Percentiles rank a stretch among this genome's conserved stretches.
Conservation (phyloP, 1,284 basidiomycete species). For the Malassezia dermatis region DNA sequence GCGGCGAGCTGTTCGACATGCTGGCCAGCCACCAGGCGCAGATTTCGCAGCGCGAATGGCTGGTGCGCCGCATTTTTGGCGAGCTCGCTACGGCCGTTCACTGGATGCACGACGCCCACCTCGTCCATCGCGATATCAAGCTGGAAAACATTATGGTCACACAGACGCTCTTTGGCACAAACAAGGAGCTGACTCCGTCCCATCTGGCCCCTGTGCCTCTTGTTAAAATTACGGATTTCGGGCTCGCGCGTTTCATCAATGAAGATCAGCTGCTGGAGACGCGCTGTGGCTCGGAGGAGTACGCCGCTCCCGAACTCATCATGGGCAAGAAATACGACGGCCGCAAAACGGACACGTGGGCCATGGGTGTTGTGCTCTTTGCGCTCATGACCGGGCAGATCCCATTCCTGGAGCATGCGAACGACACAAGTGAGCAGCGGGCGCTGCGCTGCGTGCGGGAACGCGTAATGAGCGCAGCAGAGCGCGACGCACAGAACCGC, state of each 20-base stretch:
- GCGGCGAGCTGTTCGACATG: constrained; percentile 70
- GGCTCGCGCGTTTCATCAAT: constrained; percentile 73
- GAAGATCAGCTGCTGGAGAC: constrained; percentile 65
- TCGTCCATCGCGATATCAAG: constrained; percentile 88
- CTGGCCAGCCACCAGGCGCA: constrained; percentile 60
- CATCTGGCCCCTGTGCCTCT: constrained; percentile 54
- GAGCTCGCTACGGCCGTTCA: constrained; percentile 71
- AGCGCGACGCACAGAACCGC: constrained; percentile 28
- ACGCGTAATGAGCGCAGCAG: constrained; percentile 16
- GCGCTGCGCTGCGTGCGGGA: background rate
- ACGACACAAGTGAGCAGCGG: constrained; percentile 1
- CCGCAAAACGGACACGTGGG: constrained; percentile 78
- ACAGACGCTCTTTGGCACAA: constrained; percentile 20
- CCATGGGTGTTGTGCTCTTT: constrained; percentile 71
- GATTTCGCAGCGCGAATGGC: constrained; percentile 53
- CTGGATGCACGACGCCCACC: constrained; percentile 77
- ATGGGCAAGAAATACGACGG: constrained; percentile 70
- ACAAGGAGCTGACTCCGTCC: constrained; percentile 19
- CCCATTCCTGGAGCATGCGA: constrained; percentile 48
- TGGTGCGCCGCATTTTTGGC: constrained; percentile 64
- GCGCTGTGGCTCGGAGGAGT: constrained; percentile 79
- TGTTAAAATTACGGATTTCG: constrained; percentile 81
- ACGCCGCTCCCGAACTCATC: constrained; percentile 82
- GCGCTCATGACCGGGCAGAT: constrained; percentile 59
- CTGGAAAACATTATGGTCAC: constrained; percentile 58